phyloP scores from a whole-genome alignment of 305 asterid species.

The Fraxinus nigra region DNA sequence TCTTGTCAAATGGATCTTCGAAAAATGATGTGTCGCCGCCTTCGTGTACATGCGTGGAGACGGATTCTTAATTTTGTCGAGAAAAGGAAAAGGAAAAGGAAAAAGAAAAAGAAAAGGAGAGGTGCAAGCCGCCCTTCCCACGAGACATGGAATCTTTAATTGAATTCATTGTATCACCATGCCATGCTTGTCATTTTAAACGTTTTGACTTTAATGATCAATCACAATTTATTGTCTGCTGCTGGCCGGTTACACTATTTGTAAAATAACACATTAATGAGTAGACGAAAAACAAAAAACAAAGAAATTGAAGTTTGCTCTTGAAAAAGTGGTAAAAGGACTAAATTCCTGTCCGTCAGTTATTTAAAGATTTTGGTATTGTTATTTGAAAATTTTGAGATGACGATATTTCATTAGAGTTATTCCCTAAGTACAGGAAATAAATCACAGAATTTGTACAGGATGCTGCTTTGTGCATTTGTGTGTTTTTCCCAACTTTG shows the following conservation, averaged over 20 bases:
- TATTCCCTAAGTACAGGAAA: too few species aligned
- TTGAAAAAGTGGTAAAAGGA: neutral
- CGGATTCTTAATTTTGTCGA: slow-evolving; percentile 25
- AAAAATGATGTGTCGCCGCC: neutral
- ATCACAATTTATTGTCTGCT: slow-evolving; percentile 16
- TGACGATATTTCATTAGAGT: neutral
- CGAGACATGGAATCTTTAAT: slow-evolving; percentile 12
- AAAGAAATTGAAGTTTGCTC: neutral
- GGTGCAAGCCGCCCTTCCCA: slow-evolving; percentile 28
- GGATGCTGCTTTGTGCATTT: too few species aligned
- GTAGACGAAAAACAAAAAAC: neutral
- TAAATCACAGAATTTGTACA: too few species aligned
- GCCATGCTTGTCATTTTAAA: neutral
- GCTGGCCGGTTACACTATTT: neutral
- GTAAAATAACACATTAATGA: neutral
- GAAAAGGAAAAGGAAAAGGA: neutral
- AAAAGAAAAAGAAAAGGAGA: neutral
- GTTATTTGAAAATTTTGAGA: neutral
- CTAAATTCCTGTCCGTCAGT: neutral
- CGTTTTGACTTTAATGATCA: neutral
- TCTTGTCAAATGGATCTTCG: neutral
- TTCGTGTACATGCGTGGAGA: neutral
- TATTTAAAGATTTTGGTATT: neutral
- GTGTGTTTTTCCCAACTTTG: too few species aligned
- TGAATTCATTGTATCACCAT: neutral